Conservation (phyloP, 2,329 filamentous ascomycete species). For the Venturia carpophila region DNA sequence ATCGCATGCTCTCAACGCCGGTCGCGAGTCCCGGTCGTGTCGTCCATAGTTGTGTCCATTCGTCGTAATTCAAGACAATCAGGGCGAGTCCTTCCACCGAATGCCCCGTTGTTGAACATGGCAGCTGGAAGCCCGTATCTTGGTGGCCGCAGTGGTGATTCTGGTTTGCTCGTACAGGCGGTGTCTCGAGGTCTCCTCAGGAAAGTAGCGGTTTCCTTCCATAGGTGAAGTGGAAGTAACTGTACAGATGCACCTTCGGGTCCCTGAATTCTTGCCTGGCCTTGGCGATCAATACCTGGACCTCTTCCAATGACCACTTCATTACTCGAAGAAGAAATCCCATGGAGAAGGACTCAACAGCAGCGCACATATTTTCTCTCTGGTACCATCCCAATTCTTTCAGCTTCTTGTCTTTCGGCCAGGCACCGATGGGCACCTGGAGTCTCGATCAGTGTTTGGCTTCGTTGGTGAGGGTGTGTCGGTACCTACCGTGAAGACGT, state of each 20-base stretch:
- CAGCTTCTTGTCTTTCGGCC: constrained; percentile 28
- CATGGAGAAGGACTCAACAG: constrained; percentile 9
- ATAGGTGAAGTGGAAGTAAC: constrained; percentile 11
- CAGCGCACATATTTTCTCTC: not conserved
- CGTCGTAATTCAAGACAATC: not conserved
- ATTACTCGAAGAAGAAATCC: not conserved
- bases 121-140: no score
- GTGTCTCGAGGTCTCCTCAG: not conserved
- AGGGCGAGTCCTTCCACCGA: no score
- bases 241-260: constrained; percentile 11
- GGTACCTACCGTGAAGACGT: constrained; percentile 19
- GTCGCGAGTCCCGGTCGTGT: no score
- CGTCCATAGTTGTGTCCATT: not conserved
- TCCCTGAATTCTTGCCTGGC: not conserved
- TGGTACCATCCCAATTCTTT: constrained; percentile 28
- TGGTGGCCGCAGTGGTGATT: no score
- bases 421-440: constrained; percentile 31
- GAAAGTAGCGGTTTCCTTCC: constrained; percentile 15
- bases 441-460: not conserved
- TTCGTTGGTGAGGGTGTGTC: not conserved
- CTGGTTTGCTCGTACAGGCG: no score
- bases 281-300: constrained; percentile 15
- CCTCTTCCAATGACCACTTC: constrained; percentile 12
- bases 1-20: no score
- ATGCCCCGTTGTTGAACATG: no score